phyloP scores from a whole-genome alignment of 2,329 filamentous ascomycete species.

The Thermothelomyces thermophilus region DNA sequence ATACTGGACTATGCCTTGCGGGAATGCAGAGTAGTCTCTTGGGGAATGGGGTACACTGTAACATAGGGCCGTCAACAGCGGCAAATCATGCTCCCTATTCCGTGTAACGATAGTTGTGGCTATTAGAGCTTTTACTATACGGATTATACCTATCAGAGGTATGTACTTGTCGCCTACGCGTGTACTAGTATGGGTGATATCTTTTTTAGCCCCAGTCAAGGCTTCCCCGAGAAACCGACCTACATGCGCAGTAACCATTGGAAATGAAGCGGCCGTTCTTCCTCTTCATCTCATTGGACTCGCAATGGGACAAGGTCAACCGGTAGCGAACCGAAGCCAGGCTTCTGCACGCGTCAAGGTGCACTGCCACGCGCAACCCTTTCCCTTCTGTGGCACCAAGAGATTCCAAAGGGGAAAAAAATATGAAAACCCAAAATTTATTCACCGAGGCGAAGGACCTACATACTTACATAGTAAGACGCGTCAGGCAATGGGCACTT shows the following conservation, averaged over 20 bases:
- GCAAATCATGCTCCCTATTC: conserved; percentile 3
- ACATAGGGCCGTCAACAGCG: conserved; percentile 6
- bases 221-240: not conserved
- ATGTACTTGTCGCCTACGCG: not conserved
- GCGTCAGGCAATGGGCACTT: no score
- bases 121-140: no score
- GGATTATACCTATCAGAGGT: conserved; percentile 8
- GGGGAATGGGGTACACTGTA: not conserved
- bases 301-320: not conserved
- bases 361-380: not conserved
- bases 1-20: not conserved
- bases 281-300: no score
- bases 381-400: not conserved
- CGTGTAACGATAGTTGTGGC: conserved; percentile 13
- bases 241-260: no score
- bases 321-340: not conserved
- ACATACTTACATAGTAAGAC: no score
- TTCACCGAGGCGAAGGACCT: no score
- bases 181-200: no score
- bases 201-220: no score
- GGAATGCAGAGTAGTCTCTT: not conserved
- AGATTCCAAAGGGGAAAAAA: no score
- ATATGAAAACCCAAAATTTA: no score
- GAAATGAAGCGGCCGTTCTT: no score
- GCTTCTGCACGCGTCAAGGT: no score